Percentiles rank a stretch among this genome's conserved stretches.
These are phyloP conservation scores for Camellia granthamiana DNA, from an alignment of 148 eudicot genomes.

Conservation along the genomic window DNA sequence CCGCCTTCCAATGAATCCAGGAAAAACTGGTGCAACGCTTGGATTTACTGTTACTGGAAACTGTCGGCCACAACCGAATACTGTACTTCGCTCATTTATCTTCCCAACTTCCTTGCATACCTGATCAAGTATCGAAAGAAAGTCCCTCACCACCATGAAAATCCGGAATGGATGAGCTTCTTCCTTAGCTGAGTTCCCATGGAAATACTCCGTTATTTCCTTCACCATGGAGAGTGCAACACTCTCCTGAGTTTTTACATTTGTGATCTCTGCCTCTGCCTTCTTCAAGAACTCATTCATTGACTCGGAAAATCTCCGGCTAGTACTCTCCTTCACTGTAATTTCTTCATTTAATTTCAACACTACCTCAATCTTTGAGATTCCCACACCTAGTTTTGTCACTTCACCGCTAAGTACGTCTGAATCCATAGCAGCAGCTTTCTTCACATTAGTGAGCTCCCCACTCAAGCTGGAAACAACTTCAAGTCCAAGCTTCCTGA, in stretches of 20 bases:
- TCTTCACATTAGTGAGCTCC: conserved; percentile 80
- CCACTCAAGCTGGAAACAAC: conserved; percentile 69
- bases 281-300: conserved; percentile 50
- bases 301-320: conserved; percentile 39
- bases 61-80: neutral
- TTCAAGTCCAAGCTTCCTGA: conserved; percentile 72
- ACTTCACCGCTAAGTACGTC: conserved; percentile 75
- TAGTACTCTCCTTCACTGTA: conserved; percentile 22
- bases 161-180: conserved; percentile 65
- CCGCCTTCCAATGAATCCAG: neutral
- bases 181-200: conserved; percentile 72
- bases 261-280: conserved; percentile 51
- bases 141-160: conserved; percentile 76
- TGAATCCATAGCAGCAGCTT: conserved; percentile 75
- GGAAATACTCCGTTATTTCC: conserved; percentile 75
- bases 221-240: conserved; percentile 51
- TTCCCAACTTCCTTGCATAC: conserved; percentile 74
- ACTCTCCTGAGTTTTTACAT: conserved; percentile 53
- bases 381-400: conserved; percentile 58
- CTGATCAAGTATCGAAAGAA: conserved; percentile 68
- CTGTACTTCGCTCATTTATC: conserved; percentile 33
- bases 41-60: neutral
- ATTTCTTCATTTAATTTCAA: conserved; percentile 35
- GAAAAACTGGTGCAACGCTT: neutral
- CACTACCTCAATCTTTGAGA: conserved; percentile 28